A percentile compares a stretch with the other conserved stretches of the same genome.
These are phyloP conservation scores for Marsdenia floribunda DNA, from an alignment of 257 asterid genomes.

Conservation along the genomic window DNA sequence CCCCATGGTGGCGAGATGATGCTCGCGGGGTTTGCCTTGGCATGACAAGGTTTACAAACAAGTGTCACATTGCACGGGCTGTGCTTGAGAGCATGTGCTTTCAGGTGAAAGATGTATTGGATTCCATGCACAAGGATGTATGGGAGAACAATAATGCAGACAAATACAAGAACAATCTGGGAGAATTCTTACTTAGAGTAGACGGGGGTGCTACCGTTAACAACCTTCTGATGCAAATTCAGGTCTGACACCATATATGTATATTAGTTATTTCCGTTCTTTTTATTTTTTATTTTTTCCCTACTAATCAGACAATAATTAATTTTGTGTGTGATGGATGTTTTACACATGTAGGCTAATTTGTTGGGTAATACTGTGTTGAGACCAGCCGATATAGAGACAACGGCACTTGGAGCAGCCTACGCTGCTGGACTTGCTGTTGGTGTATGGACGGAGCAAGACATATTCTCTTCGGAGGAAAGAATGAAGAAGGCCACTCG, in stretches of 20 bases:
- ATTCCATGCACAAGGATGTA: constrained; percentile 91
- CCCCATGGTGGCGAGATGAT: constrained; percentile 99
- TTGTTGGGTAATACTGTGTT: constrained; percentile 4
- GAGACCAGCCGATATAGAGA: constrained; percentile 43
- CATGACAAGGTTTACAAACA: constrained; percentile 85
- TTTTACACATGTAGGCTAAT: constrained; percentile 13
- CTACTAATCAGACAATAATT: not conserved
- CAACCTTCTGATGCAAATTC: constrained; percentile 91
- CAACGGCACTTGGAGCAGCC: constrained; percentile 97
- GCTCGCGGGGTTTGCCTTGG: constrained; percentile 91
- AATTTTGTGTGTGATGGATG: not conserved
- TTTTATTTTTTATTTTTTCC: too few species aligned
- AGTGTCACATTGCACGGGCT: constrained; percentile 89
- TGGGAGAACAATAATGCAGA: constrained; percentile 51
- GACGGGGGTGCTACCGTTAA: constrained; percentile 95
- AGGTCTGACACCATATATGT: constrained; percentile 33
- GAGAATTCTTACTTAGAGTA: constrained; percentile 74
- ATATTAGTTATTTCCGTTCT: not conserved
- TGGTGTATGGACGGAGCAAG: constrained; percentile 68
- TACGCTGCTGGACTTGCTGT: constrained; percentile 93
- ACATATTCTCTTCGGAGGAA: constrained; percentile 56
- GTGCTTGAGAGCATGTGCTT: constrained; percentile 99
- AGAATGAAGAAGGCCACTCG: constrained; percentile 45
- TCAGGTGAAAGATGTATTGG: constrained; percentile 90
- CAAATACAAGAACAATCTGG: constrained; percentile 30